Evolutionary conservation across 1,284 basidiomycete genomes (phyloP).

Genomic region (Sanguinoderma infundibulare): DNA sequence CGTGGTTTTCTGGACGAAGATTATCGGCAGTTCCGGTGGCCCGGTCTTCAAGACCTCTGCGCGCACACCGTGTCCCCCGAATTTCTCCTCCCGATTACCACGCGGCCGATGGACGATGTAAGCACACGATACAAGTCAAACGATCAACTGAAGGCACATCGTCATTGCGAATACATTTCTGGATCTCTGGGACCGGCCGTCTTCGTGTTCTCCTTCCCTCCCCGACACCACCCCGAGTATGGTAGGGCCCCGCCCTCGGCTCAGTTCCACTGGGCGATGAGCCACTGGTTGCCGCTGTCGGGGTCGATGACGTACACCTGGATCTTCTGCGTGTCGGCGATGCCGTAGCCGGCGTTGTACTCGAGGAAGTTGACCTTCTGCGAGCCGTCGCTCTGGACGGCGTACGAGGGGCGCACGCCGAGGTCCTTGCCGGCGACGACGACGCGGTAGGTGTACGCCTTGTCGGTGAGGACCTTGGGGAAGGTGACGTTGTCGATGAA

Average conservation of each 20-base stretch:
- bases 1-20: too few species aligned
- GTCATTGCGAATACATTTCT: too few species aligned
- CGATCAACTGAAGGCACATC: too few species aligned
- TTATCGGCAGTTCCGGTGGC: too few species aligned
- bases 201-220: too few species aligned
- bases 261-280: constrained; percentile 22
- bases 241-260: not conserved
- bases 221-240: too few species aligned
- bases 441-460: constrained; percentile 28
- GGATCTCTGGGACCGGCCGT: too few species aligned
- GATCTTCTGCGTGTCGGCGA: constrained; percentile 11
- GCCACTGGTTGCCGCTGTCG: constrained; percentile 10
- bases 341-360: constrained; percentile 27
- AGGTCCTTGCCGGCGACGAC: constrained; percentile 20
- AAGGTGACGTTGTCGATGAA: constrained; percentile 28
- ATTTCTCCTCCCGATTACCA: too few species aligned
- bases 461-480: constrained; percentile 23
- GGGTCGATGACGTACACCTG: constrained; percentile 27
- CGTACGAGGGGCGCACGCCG: constrained; percentile 18
- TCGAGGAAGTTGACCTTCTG: constrained; percentile 30
- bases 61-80: too few species aligned
- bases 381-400: constrained; percentile 23
- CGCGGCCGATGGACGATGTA: too few species aligned
- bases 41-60: too few species aligned
- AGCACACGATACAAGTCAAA: too few species aligned